Percentiles rank a stretch among this genome's conserved stretches.
These are phyloP conservation scores for Chlamydomonas applanata DNA, from an alignment of 139 green algal genomes.

Conservation along the genomic window DNA sequence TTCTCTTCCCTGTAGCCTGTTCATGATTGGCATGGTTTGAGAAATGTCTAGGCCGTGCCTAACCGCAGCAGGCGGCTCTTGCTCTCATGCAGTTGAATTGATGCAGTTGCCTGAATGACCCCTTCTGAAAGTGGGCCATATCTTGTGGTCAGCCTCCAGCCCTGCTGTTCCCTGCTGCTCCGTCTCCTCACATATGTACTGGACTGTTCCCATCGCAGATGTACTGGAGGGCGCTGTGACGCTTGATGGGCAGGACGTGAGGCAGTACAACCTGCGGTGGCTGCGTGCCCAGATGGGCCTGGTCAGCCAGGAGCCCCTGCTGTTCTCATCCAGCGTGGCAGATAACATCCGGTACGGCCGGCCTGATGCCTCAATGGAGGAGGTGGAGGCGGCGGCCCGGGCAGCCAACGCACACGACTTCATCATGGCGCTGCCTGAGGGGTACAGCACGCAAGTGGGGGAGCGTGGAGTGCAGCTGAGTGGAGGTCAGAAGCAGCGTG, in stretches of 20 bases:
- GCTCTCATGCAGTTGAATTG: too few relatives aligned
- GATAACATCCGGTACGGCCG: conserved; percentile 75
- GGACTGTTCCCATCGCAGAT: too few relatives aligned
- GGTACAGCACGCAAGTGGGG: conserved; percentile 54
- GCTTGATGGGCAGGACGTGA: conserved; percentile 39
- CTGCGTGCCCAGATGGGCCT: conserved; percentile 48
- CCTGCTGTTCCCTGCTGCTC: too few relatives aligned
- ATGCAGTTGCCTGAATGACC: too few relatives aligned
- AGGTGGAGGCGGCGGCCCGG: conserved; percentile 67
- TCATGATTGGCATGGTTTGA: too few relatives aligned
- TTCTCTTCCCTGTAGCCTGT: too few relatives aligned
- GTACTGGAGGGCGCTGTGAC: conserved; percentile 16
- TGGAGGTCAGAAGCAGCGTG: conserved; percentile 79
- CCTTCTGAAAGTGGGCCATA: too few relatives aligned
- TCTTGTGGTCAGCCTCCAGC: too few relatives aligned
- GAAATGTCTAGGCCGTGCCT: too few relatives aligned
- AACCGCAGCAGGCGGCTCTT: too few relatives aligned
- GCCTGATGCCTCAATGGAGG: conserved; percentile 36
- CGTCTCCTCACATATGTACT: too few relatives aligned
- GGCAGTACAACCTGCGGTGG: conserved; percentile 12
- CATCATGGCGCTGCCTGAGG: conserved; percentile 67
- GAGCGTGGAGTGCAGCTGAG: conserved; percentile 66
- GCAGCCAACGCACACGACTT: conserved; percentile 80
- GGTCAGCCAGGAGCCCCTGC: conserved; percentile 88
- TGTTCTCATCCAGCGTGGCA: conserved; percentile 68